Conservation (phyloP, 306 rosid genomes). For the Quillaja saponaria region DNA sequence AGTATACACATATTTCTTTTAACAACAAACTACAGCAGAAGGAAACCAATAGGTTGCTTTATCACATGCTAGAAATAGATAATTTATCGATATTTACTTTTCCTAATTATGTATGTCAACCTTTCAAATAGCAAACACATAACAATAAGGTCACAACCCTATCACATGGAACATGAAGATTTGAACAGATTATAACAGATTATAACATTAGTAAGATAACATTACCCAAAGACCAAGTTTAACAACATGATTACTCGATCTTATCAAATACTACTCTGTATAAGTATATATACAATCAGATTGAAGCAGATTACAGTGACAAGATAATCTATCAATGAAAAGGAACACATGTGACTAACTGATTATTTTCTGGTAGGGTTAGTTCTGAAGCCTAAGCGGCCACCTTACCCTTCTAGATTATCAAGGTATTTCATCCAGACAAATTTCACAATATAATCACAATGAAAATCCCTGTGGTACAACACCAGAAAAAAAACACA, state of each 20-base stretch:
- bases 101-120: background rate
- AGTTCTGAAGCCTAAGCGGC: conserved; percentile 16
- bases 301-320: background rate
- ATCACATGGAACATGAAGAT: conserved; percentile 19
- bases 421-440: background rate
- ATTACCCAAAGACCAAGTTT: conserved; percentile 18
- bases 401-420: conserved; percentile 12
- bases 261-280: background rate
- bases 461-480: background rate
- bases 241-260: conserved; percentile 3
- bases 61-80: background rate
- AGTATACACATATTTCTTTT: conserved; percentile 18
- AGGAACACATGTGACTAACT: background rate
- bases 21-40: conserved; percentile 22
- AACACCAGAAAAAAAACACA: no score
- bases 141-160: background rate
- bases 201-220: conserved; percentile 17
- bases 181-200: no score
- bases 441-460: conserved; percentile 18
- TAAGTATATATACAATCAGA: conserved; percentile 2
- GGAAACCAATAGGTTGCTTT: conserved; percentile 14
- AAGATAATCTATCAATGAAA: conserved; percentile 16
- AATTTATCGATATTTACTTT: background rate
- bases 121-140: background rate
- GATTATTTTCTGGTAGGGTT: conserved; percentile 6